Conservation (phyloP, 1,284 basidiomycete genomes). For the Phellinidium pouzarii region DNA sequence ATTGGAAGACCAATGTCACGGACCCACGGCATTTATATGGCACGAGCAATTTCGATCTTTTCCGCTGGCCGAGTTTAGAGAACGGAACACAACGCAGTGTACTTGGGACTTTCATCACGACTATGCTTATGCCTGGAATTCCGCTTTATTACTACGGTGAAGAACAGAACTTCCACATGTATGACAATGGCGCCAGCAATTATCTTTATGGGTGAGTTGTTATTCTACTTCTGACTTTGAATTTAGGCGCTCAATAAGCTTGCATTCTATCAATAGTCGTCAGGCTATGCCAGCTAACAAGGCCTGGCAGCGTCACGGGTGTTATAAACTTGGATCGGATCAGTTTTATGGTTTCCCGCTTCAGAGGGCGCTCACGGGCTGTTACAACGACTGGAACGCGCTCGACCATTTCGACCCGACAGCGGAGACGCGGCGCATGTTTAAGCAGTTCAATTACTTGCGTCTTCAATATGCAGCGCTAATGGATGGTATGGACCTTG, state of each 20-base stretch:
- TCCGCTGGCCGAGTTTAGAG: constrained; percentile 82
- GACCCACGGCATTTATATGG: constrained; percentile 88
- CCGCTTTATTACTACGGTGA: constrained; percentile 81
- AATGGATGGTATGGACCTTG: constrained; percentile 80
- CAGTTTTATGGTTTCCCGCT: constrained; percentile 90
- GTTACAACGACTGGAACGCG: constrained; percentile 81
- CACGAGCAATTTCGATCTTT: constrained; percentile 87
- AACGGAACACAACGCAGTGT: constrained; percentile 75
- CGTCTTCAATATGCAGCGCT: constrained; percentile 64
- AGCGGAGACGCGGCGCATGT: constrained; percentile 62
- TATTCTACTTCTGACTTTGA: background rate
- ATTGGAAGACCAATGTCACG: constrained; percentile 54
- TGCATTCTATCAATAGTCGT: constrained; percentile 47
- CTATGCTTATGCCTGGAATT: constrained; percentile 81
- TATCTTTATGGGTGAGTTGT: constrained; percentile 75
- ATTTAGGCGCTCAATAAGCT: constrained; percentile 14
- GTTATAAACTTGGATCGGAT: constrained; percentile 79
- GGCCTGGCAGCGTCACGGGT: constrained; percentile 90
- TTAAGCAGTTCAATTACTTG: constrained; percentile 66
- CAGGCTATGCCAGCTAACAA: constrained; percentile 81
- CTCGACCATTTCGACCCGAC: constrained; percentile 93
- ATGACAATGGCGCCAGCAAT: constrained; percentile 77
- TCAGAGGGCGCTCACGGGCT: constrained; percentile 71
- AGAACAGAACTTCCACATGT: constrained; percentile 82
- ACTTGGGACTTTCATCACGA: constrained; percentile 71